phyloP scores from a whole-genome alignment of 495 filamentous ascomycete species.

The Tuber magnatum region DNA sequence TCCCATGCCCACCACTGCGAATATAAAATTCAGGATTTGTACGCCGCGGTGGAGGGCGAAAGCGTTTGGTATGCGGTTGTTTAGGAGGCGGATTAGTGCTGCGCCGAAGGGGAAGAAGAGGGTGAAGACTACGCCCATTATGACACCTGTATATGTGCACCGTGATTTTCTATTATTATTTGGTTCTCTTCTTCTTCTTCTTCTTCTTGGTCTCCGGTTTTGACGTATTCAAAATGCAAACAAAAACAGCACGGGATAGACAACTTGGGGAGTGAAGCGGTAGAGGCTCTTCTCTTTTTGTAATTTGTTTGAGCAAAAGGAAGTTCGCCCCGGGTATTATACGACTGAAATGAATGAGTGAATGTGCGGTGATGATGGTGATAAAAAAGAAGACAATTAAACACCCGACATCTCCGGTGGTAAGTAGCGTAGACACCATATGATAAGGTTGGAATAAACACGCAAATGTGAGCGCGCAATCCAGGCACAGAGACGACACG shows the following conservation, averaged over 20 bases:
- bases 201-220: not conserved
- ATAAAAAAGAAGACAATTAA: not conserved
- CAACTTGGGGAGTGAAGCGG: not conserved
- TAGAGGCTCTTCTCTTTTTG: not conserved
- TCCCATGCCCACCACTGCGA: constrained; percentile 56
- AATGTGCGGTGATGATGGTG: not conserved
- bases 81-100: constrained; percentile 50
- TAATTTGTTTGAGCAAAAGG: not conserved
- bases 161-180: constrained; percentile 2
- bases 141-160: constrained; percentile 42
- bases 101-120: constrained; percentile 54
- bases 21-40: constrained; percentile 52
- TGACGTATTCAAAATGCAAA: not conserved
- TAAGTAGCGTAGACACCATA: not conserved
- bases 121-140: constrained; percentile 54
- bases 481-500: not conserved
- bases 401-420: not conserved
- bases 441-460: not conserved
- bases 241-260: not conserved
- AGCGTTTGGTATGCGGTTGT: constrained; percentile 42
- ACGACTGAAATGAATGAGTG: not conserved
- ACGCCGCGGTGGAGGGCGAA: constrained; percentile 51
- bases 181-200: not conserved
- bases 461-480: not conserved
- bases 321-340: not conserved